Base-by-base conservation (phyloP, 2,329 filamentous ascomycete species). In the Penicillium sclerotigenum region DNA sequence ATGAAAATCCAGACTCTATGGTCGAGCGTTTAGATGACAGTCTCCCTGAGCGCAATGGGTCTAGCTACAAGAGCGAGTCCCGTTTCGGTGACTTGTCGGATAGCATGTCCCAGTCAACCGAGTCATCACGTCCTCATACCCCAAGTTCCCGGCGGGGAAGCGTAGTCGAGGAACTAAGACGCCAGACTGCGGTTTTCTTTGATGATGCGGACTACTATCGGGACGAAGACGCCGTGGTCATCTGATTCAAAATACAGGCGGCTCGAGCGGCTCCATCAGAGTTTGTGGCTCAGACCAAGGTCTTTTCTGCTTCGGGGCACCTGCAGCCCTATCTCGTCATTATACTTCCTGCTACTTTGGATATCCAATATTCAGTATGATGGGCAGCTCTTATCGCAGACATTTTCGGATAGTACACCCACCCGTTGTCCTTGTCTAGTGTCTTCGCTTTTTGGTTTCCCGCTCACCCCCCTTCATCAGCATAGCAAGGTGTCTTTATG, bases 181-280 rank as follows among this genome's bases (percentile, higher is more conserved):
- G 77, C 41, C 77, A 79, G 59, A 76, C 75, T 20, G 74, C 77
- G 22, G 77, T 79, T 7, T 77, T 79, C 56, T 79, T 78, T 62
- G 73, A 77, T 45, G 76, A 78, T 63, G 45, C 64, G 0, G 73
- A 75, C 57, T 58, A 72, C 13, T 71, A 71, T 50, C 65, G 63
- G 7, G 66, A 71, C 28, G 68, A 71, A 16, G 61, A 67, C 26
- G 36, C 60, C 16, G 9, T 55, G 34, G 40, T 60, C 57, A 66
- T 63, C 52, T 66, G 58, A 65, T 45, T 24, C n/a, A n/a, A 31
- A 41, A 13, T 29, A 43, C 43, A 28, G 40, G 58, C 53, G 60
- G 58, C 59, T 60, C 40, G 51, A 58, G 60, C 60, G 58, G 49
- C 47, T 46, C 36, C 18, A n/a, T 37, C 14, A 56, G 40, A 38